Conservation (phyloP, 129 eudicot genomes). For the Flaveria robusta region DNA sequence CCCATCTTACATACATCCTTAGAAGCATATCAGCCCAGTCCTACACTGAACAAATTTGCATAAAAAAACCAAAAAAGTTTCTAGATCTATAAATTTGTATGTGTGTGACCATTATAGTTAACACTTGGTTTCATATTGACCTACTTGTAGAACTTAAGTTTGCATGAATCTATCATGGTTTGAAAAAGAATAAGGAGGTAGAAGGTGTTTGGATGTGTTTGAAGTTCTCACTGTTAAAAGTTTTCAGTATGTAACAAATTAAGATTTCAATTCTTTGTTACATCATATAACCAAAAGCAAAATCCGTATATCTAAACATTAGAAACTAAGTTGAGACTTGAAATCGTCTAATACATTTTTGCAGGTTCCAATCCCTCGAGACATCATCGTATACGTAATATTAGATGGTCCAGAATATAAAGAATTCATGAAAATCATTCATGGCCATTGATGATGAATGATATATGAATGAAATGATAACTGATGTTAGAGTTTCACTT, state of each 20-base stretch:
- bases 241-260: neutral
- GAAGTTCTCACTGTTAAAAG: neutral
- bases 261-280: neutral
- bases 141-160: too few species aligned
- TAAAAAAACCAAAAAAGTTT: slow-evolving; percentile 25
- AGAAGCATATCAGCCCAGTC: slow-evolving; percentile 99
- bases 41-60: slow-evolving; percentile 73
- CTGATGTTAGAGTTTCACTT: neutral
- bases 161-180: neutral
- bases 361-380: too few species aligned
- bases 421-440: neutral
- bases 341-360: too few species aligned
- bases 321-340: too few species aligned
- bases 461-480: neutral
- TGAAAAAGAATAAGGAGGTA: neutral
- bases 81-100: too few species aligned
- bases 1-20: slow-evolving; percentile 98
- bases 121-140: too few species aligned
- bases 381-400: too few species aligned
- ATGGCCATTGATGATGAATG: neutral
- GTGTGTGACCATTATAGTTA: too few species aligned
- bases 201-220: too few species aligned
- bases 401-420: neutral
- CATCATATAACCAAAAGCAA: too few species aligned
- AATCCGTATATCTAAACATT: neutral